Conservation (phyloP, 345 rosid species). For the Syzygium jambos region DNA sequence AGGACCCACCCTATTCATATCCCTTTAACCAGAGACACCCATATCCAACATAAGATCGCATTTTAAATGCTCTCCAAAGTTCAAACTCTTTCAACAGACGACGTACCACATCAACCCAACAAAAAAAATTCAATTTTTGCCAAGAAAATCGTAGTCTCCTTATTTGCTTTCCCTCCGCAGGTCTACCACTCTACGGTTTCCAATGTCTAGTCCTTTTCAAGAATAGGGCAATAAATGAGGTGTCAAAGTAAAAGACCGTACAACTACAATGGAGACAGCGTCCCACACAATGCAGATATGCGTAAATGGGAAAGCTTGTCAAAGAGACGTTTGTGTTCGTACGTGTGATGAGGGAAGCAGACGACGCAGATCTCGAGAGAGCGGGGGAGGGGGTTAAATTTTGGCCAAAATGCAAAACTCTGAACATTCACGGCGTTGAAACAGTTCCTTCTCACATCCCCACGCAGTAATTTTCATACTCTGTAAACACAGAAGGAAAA, state of each 20-base stretch:
- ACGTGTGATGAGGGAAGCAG: background rate
- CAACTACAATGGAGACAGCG: background rate
- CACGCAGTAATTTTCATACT: background rate
- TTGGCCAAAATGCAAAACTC: background rate
- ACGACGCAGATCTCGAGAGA: background rate
- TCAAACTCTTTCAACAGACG: background rate
- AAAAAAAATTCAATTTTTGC: background rate
- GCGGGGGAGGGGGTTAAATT: background rate
- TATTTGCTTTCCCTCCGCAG: background rate
- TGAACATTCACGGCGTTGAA: background rate
- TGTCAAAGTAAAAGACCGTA: background rate
- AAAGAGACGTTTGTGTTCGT: background rate
- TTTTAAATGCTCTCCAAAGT: background rate
- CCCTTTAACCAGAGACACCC: background rate
- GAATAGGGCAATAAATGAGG: background rate
- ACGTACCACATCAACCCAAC: background rate
- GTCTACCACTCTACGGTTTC: background rate
- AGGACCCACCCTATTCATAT: background rate
- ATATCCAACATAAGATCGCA: background rate
- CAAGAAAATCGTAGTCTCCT: background rate
- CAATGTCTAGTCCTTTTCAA: background rate
- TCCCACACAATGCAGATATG: background rate
- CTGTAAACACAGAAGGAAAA: background rate
- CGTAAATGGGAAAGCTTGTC: background rate
- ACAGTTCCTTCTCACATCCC: background rate